Conservation (phyloP, 2,329 filamentous ascomycete genomes). For the Aspergillus puulaauensis region DNA sequence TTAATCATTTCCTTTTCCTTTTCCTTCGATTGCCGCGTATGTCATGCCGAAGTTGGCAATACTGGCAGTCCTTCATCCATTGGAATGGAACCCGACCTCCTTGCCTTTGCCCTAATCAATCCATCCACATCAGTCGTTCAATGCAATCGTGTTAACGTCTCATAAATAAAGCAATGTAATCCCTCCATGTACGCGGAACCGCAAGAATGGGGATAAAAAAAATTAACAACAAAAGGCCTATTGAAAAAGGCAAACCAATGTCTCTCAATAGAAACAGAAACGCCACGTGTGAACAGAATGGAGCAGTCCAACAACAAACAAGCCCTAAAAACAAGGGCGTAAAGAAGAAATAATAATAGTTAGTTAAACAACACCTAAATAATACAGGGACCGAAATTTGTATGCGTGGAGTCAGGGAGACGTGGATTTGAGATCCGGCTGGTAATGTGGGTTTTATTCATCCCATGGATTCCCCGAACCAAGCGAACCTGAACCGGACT, state of each 20-base stretch:
- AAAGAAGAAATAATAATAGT: background rate
- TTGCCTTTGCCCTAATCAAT: background rate
- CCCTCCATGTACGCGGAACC: background rate
- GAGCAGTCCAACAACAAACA: background rate
- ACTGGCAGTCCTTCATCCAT: background rate
- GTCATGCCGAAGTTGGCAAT: background rate
- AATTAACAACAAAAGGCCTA: background rate
- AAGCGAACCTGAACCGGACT: background rate
- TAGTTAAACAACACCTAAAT: background rate
- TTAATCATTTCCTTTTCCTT: background rate
- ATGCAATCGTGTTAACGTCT: background rate
- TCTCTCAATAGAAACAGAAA: background rate
- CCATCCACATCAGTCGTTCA: background rate
- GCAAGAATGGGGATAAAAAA: background rate
- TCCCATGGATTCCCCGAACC: background rate
- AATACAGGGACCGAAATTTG: constrained; percentile 3
- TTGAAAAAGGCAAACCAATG: background rate
- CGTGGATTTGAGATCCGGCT: too few species aligned
- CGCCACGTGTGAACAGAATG: background rate
- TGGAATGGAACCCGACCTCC: background rate
- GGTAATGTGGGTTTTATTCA: background rate
- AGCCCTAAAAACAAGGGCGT: background rate
- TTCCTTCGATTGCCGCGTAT: background rate
- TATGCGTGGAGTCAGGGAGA: background rate
- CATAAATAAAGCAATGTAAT: background rate